Percentiles rank a stretch among this genome's conserved stretches.
Conservation (phyloP, 1,284 basidiomycete genomes). For the Trametes versicolor region DNA sequence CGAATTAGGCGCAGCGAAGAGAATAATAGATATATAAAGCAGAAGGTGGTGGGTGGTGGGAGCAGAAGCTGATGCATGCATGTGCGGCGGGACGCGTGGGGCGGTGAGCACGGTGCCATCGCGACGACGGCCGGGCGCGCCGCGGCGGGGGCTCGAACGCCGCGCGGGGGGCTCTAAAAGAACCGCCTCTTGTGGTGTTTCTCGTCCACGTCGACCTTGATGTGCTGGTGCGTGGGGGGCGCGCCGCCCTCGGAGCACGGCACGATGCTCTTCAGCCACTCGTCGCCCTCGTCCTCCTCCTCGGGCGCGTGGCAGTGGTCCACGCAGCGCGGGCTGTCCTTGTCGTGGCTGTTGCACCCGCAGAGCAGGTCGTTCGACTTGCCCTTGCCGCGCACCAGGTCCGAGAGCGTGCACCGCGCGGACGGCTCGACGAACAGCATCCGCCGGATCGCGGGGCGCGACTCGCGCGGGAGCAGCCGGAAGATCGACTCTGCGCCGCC, state of each 20-base stretch:
- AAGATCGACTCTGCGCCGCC: conserved; percentile 98
- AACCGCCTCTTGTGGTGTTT: conserved; percentile 76
- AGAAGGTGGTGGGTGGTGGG: conserved; percentile 3
- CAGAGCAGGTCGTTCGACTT: conserved; percentile 82
- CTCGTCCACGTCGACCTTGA: conserved; percentile 76
- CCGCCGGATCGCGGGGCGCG: conserved; percentile 86
- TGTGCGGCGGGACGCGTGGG: neutral
- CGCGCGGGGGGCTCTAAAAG: conserved; percentile 54
- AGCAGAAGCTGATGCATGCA: neutral
- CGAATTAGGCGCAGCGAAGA: conserved; percentile 27
- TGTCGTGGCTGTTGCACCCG: conserved; percentile 64
- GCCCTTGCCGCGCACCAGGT: conserved; percentile 86
- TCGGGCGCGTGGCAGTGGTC: conserved; percentile 72
- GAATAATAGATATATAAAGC: conserved; percentile 37
- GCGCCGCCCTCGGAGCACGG: conserved; percentile 69
- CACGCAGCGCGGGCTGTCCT: conserved; percentile 56
- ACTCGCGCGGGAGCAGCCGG: conserved; percentile 94
- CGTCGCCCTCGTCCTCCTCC: conserved; percentile 79
- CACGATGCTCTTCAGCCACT: conserved; percentile 80
- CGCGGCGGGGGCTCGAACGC: conserved; percentile 22
- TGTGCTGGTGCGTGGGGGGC: conserved; percentile 67
- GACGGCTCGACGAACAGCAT: conserved; percentile 95
- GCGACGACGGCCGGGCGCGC: conserved; percentile 15
- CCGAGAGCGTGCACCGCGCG: conserved; percentile 93
- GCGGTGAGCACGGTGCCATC: neutral